Conservation (phyloP, 2,329 filamentous ascomycete genomes). For the Colletotrichum shisoi region DNA sequence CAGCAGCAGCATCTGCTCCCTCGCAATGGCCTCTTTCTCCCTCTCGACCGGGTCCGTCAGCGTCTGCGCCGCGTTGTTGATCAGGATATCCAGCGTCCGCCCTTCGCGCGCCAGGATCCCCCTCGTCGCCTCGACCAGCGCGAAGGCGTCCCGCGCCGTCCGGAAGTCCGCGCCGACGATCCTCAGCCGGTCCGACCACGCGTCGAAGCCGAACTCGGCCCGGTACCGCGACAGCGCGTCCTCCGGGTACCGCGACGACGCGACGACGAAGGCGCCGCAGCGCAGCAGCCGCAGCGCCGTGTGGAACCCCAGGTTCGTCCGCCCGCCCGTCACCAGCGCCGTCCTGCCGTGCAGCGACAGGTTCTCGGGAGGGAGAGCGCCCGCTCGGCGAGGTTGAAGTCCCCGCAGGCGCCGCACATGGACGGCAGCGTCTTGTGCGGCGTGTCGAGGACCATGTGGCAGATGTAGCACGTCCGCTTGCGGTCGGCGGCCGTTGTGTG, state of each 20-base stretch:
- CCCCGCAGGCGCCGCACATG: constrained; percentile 48
- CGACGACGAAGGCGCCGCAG: constrained; percentile 49
- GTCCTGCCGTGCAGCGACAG: constrained; percentile 43
- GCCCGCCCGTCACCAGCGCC: constrained; percentile 49
- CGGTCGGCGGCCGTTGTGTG: neutral
- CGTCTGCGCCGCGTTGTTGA: constrained; percentile 53
- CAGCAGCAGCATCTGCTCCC: constrained; percentile 29
- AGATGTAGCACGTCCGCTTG: constrained; percentile 47
- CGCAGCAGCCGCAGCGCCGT: constrained; percentile 48
- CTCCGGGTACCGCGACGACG: constrained; percentile 48
- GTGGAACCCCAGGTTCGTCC: constrained; percentile 49
- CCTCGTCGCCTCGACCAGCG: constrained; percentile 42
- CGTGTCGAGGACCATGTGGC: constrained; percentile 41
- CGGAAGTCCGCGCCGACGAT: constrained; percentile 50
- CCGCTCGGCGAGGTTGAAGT: constrained; percentile 47
- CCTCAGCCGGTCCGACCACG: constrained; percentile 40
- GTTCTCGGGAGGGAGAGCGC: constrained; percentile 43
- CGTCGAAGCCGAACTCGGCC: constrained; percentile 38
- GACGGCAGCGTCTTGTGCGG: constrained; percentile 42
- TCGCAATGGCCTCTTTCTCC: constrained; percentile 44
- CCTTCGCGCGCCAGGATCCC: constrained; percentile 37
- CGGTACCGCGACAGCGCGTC: constrained; percentile 47
- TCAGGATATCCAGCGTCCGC: constrained; percentile 46
- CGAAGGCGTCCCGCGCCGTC: constrained; percentile 46
- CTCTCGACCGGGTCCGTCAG: constrained; percentile 47